Evolutionary conservation across 2,329 filamentous ascomycete genomes (phyloP), one percentile per base, ranked within the genome.

Genomic region (Claviceps pazoutovae): DNA sequence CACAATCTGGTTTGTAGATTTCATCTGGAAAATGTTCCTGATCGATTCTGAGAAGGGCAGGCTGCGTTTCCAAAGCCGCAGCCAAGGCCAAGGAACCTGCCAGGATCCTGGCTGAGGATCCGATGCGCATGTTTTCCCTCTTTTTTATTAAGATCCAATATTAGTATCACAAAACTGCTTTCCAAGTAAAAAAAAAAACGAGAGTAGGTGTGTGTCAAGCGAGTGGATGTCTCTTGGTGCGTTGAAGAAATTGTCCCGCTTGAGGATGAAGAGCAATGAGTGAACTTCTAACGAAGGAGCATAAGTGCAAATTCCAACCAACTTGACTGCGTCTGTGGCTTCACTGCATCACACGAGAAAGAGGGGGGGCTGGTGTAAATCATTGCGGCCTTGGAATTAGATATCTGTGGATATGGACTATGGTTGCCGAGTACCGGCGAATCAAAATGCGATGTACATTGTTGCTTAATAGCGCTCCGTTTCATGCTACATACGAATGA

Each of bases 1-100:
- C 9, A 42, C 52, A 54, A 17, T 11, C 37, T 1, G 43, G 38
- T 36, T 50, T 11, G 17, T 46, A 38, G 38, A 46, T 30, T 4
- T 51, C 21, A 14, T 54, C 52, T 8, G 52, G 52, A 34, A 46
- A 54, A 7, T 42, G 13, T 7, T 48, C 36, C 13, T 30, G n/a
- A 14, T 51, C 49, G 8, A 46, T 45, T 30, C 30, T 49, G 17
- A 51, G 36, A 14, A 49, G 34, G 14, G 41, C 49, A 36, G 45
- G 16, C 11, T 49, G 46, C 8, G 37, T 38, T 21, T 47, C 52
- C 14, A 49, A 30, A 34, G 46, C 42, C 13, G 46, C n/a, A 23
- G 39, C 51, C 16, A 37, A 36, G 41, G 19, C 23, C 14, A 53
- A 26, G n/a, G 2, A 50, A 26, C 42, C 47, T 23, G 42, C 36